Evolutionary conservation across 495 filamentous ascomycete genomes (phyloP), one percentile per base, ranked within the genome.

Genomic region (Trichodelitschia bisporula): DNA sequence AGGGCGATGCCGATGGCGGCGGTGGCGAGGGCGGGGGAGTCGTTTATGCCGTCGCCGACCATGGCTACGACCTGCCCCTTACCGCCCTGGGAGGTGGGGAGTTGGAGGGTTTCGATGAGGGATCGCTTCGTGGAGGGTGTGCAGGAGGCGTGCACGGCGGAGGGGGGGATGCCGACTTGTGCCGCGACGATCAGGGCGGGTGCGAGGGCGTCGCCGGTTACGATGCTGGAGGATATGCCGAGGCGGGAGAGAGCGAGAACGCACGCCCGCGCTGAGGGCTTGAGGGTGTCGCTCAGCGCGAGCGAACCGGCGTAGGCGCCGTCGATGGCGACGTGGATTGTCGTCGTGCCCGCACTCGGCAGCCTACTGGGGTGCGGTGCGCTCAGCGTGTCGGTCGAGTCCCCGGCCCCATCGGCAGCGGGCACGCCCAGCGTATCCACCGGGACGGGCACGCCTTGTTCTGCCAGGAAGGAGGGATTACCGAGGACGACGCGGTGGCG

Each of bases 21-120:
- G 1, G 80, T 91, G 11, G 84, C 86, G 2, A 99, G 64, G 1
- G 86, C 86, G 1, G 86, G 86, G 0, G 84, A 93, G 57, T 99
- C 86, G 49, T 99, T 99, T 61, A 99, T 93, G 21, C 86, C 86
- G 46, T 99, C 86, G 31, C 86, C 86, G 15, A 95, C 86, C 86
- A 99, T 95, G 40, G 79, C 86, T 15, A 99, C 77, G 30, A 71
- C 57, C 26, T 73, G 62, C 36, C 80, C 79, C 17, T 33, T 34
- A 4, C 31, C 31, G 8, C 24, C 13, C 12, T 11, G 10, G n/a
- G 9, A 21, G 24, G n/a, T 11, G 2, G 49, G 38, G 0, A 55
- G 57, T 51, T 93, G 76, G 20, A 93, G 61, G 26, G 66, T 48
- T 12, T 66, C 62, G 47, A 99, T 65, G 43, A 95, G 89, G 16